phyloP scores from a whole-genome alignment of 352 stramenopile species.

The Phytophthora foliorum region DNA sequence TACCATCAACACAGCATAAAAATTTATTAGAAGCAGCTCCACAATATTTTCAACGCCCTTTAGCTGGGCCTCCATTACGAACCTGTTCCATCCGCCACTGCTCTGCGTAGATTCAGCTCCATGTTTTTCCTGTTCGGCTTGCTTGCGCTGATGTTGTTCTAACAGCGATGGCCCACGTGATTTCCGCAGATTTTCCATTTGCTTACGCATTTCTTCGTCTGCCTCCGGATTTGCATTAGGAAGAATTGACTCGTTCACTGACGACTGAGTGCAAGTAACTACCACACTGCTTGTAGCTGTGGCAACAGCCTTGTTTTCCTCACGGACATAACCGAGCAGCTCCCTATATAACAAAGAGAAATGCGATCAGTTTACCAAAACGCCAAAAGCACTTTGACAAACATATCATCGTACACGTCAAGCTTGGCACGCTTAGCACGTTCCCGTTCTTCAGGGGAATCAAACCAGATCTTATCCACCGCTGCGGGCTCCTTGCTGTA shows the following conservation, averaged over 20 bases:
- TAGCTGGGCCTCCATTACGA: slow-evolving; percentile 2
- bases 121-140: slow-evolving; percentile 57
- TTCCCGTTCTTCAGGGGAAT: slow-evolving; percentile 82
- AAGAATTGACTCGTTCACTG: slow-evolving; percentile 76
- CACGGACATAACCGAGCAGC: slow-evolving; percentile 81
- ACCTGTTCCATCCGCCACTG: slow-evolving; percentile 73
- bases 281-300: slow-evolving; percentile 23
- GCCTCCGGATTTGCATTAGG: slow-evolving; percentile 70
- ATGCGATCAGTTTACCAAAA: slow-evolving; percentile 13
- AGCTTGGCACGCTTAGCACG: slow-evolving; percentile 82
- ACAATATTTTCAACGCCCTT: neutral
- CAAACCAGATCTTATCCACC: slow-evolving; percentile 88
- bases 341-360: slow-evolving; percentile 52
- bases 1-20: neutral
- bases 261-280: slow-evolving; percentile 12
- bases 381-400: neutral
- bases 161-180: slow-evolving; percentile 75
- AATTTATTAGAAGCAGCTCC: neutral
- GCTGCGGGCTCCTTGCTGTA: slow-evolving; percentile 75
- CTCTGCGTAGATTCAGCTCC: slow-evolving; percentile 18
- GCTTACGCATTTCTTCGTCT: slow-evolving; percentile 72
- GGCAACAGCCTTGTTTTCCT: slow-evolving; percentile 66
- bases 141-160: slow-evolving; percentile 80
- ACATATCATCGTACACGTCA: slow-evolving; percentile 64
- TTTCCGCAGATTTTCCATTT: slow-evolving; percentile 74